phyloP scores from a whole-genome alignment of 495 filamentous ascomycete species.

The Ramalina intermedia region DNA sequence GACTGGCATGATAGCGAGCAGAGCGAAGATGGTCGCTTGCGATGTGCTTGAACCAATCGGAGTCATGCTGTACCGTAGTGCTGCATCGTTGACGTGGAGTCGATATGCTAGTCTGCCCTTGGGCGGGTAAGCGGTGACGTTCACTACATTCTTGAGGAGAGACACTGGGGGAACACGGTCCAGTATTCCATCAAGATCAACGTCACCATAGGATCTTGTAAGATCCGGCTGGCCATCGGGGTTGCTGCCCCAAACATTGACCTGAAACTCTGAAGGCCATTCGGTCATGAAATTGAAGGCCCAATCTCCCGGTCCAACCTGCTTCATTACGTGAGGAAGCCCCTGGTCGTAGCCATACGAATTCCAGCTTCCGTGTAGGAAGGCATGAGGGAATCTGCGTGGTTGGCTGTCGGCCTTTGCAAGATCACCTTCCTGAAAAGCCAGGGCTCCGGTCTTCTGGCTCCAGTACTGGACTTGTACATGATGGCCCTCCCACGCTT shows the following conservation, averaged over 20 bases:
- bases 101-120: constrained; percentile 30
- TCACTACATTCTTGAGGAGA: constrained; percentile 29
- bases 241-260: constrained; percentile 37
- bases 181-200: constrained; percentile 30
- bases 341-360: constrained; percentile 50
- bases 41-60: constrained; percentile 28
- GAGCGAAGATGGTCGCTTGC: constrained; percentile 30
- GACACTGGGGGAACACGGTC: constrained; percentile 28
- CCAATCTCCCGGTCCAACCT: constrained; percentile 30
- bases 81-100: constrained; percentile 31
- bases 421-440: constrained; percentile 41
- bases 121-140: constrained; percentile 28
- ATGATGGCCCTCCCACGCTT: constrained; percentile 47
- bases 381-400: constrained; percentile 45
- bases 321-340: constrained; percentile 34
- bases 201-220: constrained; percentile 33
- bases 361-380: constrained; percentile 45
- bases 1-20: constrained; percentile 30
- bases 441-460: constrained; percentile 40
- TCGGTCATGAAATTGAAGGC: constrained; percentile 36
- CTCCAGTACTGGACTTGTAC: constrained; percentile 50
- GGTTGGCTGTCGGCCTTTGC: constrained; percentile 18
- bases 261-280: constrained; percentile 31
- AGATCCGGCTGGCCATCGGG: constrained; percentile 31
- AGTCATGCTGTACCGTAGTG: constrained; percentile 24